Evolutionary conservation across 805 yeast species (phyloP).

Genomic region (Brettanomyces sp.): DNA sequence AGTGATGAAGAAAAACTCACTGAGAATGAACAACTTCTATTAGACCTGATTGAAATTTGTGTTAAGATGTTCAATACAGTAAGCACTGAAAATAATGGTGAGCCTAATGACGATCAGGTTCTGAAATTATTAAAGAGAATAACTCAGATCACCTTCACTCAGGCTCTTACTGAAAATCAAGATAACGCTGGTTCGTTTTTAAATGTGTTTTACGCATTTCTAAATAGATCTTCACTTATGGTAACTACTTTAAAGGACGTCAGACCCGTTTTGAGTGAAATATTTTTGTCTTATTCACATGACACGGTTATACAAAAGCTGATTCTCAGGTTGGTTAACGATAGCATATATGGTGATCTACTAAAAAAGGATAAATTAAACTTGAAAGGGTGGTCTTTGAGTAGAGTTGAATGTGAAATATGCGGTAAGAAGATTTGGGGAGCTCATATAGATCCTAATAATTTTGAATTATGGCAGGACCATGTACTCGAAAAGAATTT

Average conservation of each 20-base stretch:
- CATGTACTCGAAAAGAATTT: slow-evolving; percentile 7
- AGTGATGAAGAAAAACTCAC: slow-evolving; percentile 11
- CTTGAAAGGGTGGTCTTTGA: slow-evolving; percentile 54
- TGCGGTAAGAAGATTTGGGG: slow-evolving; percentile 78
- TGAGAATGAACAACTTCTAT: slow-evolving; percentile 29
- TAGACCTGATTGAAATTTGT: slow-evolving; percentile 29
- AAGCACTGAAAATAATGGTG: slow-evolving; percentile 7
- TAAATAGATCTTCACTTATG: slow-evolving; percentile 38
- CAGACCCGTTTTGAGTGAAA: slow-evolving; percentile 48
- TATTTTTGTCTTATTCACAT: slow-evolving; percentile 53
- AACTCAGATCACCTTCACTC: slow-evolving; percentile 33
- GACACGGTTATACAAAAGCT: slow-evolving; percentile 49
- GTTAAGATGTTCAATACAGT: slow-evolving; percentile 26
- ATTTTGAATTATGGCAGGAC: slow-evolving; percentile 52
- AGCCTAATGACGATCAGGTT: slow-evolving; percentile 3
- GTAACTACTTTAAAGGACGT: slow-evolving; percentile 51
- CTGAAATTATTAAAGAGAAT: slow-evolving; percentile 29
- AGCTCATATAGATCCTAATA: slow-evolving; percentile 37
- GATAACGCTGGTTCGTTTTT: slow-evolving; percentile 34
- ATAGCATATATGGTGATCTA: slow-evolving; percentile 42
- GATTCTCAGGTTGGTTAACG: slow-evolving; percentile 45
- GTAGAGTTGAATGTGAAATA: slow-evolving; percentile 52
- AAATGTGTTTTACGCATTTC: slow-evolving; percentile 43
- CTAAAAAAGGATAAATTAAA: slow-evolving; percentile 31
- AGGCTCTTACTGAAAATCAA: slow-evolving; percentile 24